These are phyloP conservation scores for Ustilago trichophora DNA, from an alignment of 1,284 basidiomycete genomes.

Conservation along the genomic window DNA sequence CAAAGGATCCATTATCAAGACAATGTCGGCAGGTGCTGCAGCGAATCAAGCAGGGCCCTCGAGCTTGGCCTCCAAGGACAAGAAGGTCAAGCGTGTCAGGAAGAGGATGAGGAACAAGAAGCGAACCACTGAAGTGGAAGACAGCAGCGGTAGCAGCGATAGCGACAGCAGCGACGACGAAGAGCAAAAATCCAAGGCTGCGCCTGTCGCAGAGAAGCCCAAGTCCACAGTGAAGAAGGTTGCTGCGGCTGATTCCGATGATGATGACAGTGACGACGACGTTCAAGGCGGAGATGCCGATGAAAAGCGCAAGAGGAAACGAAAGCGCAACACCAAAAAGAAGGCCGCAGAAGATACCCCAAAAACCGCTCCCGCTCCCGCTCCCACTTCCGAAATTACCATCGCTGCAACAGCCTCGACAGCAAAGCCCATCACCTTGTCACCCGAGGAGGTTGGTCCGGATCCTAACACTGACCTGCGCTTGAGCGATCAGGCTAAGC, in stretches of 20 bases:
- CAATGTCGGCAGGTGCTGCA: constrained; percentile 2
- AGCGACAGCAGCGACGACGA: constrained; percentile 27
- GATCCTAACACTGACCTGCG: constrained; percentile 36
- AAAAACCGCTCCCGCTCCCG: not conserved
- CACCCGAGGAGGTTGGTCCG: constrained; percentile 25
- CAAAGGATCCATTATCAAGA: too few relatives aligned
- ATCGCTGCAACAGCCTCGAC: not conserved
- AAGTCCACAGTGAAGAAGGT: not conserved
- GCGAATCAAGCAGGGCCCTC: constrained; percentile 17
- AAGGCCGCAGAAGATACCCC: not conserved
- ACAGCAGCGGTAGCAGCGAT: constrained; percentile 17
- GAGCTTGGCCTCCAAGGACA: constrained; percentile 16
- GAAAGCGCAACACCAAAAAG: constrained; percentile 35
- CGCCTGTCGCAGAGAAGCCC: not conserved
- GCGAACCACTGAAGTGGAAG: constrained; percentile 33
- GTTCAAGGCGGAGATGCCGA: constrained; percentile 12
- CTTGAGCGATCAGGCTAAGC: constrained; percentile 43
- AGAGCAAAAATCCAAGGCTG: constrained; percentile 14
- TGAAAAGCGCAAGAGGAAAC: constrained; percentile 44
- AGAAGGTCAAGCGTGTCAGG: constrained; percentile 23
- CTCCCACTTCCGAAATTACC: too few relatives aligned
- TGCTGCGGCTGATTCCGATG: not conserved
- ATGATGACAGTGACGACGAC: constrained; percentile 9
- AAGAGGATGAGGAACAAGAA: constrained; percentile 42
- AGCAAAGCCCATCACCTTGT: constrained; percentile 1